Conservation (phyloP, 2,329 filamentous ascomycete genomes). For the Calonectria hawksworthii region DNA sequence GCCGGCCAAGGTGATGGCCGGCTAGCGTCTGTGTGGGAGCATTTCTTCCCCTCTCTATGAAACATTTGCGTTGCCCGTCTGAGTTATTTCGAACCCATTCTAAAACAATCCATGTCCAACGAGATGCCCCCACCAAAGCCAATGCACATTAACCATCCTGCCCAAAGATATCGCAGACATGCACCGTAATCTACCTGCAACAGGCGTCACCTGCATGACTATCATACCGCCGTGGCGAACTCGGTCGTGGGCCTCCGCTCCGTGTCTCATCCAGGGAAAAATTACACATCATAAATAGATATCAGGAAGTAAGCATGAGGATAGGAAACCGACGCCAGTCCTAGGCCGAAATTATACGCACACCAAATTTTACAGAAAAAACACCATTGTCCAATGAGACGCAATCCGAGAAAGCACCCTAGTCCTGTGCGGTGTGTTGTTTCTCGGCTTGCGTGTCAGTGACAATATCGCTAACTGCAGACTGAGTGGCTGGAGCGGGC, state of each 20-base stretch:
- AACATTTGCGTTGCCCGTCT: not conserved
- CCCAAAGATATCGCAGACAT: not conserved
- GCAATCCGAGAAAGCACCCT: not conserved
- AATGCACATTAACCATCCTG: not conserved
- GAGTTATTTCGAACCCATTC: conserved; percentile 9
- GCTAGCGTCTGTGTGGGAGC: not conserved
- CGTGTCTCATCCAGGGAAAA: not conserved
- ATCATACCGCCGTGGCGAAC: not conserved
- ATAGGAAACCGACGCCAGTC: not conserved
- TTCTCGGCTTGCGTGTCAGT: not conserved
- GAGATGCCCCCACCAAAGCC: not conserved
- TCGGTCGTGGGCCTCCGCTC: not conserved
- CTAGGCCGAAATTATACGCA: not conserved
- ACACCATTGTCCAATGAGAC: not conserved
- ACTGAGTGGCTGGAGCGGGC: not conserved
- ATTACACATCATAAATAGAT: not conserved
- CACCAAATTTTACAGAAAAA: not conserved
- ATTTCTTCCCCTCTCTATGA: not conserved
- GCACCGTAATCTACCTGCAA: not conserved
- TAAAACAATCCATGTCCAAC: not conserved
- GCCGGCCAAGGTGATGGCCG: not conserved
- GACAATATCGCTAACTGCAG: not conserved
- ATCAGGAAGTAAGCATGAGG: conserved; percentile 1
- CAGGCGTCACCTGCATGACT: not conserved
- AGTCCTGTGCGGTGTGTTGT: not conserved